Conservation (phyloP, 805 yeast species). For the Nadsonia fulvescens region DNA sequence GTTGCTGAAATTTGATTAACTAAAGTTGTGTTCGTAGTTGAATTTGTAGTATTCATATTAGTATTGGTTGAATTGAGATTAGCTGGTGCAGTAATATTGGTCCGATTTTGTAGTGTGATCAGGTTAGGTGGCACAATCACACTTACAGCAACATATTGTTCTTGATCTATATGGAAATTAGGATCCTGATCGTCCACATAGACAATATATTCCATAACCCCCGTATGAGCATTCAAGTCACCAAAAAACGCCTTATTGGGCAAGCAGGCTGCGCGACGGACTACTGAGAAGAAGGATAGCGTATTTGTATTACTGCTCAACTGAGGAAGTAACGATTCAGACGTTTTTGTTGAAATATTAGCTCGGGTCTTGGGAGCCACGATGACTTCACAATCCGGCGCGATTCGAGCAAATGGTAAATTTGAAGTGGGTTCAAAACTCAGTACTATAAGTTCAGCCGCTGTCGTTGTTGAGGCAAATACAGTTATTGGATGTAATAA, state of each 20-base stretch:
- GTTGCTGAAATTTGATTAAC: constrained; percentile 2
- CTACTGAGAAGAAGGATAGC: no score
- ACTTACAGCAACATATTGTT: constrained; percentile 1
- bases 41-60: constrained; percentile 1
- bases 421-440: constrained; percentile 25
- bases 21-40: constrained; percentile 3
- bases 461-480: constrained; percentile 43
- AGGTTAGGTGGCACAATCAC: constrained; percentile 3
- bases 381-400: constrained; percentile 49
- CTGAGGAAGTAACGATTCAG: constrained; percentile 1
- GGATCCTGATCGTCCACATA: no score
- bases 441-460: constrained; percentile 39
- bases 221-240: no score
- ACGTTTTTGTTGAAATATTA: constrained; percentile 9
- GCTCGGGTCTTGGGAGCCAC: constrained; percentile 48
- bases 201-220: no score
- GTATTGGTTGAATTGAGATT: constrained; percentile 3
- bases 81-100: no score
- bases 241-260: no score
- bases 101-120: constrained; percentile 4
- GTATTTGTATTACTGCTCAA: no score
- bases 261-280: no score
- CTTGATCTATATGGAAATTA: no score
- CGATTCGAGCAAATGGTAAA: constrained; percentile 29
- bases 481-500: constrained; percentile 42